phyloP scores from a whole-genome alignment of 1,284 basidiomycete genomes.

The Cryptococcus wingfieldii region DNA sequence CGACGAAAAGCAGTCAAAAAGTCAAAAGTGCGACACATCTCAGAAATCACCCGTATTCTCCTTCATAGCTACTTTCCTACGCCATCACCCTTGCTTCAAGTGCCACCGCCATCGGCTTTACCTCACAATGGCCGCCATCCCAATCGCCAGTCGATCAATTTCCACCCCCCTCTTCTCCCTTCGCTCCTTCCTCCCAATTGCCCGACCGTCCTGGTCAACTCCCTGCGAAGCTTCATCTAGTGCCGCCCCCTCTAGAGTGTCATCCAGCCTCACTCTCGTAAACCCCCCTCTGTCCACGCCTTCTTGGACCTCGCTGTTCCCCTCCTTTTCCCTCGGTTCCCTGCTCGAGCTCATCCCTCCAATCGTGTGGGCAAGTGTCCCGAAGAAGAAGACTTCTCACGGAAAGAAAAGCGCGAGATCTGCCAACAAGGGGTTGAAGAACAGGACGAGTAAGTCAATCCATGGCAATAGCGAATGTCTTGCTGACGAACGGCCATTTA shows the following conservation, averaged over 20 bases:
- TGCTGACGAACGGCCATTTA: constrained; percentile 39
- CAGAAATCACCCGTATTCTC: no score
- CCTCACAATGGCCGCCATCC: not conserved
- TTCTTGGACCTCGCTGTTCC: constrained; percentile 16
- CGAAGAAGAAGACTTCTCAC: constrained; percentile 91
- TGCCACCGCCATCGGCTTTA: not conserved
- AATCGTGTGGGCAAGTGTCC: constrained; percentile 76
- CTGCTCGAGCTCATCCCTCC: constrained; percentile 79
- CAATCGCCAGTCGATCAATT: not conserved
- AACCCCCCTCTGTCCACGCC: constrained; percentile 1
- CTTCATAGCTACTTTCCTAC: no score
- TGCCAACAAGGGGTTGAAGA: constrained; percentile 91
- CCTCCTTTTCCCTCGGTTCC: constrained; percentile 49
- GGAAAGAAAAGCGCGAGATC: constrained; percentile 91
- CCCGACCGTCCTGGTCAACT: constrained; percentile 28
- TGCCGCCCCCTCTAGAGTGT: constrained; percentile 8
- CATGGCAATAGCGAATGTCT: not conserved
- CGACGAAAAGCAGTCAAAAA: no score
- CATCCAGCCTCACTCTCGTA: constrained; percentile 7
- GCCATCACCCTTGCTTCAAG: no score
- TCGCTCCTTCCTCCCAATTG: constrained; percentile 1
- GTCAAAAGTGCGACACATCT: no score
- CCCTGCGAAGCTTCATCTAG: constrained; percentile 27
- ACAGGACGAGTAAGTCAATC: constrained; percentile 71
- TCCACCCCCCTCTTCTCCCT: not conserved